Percentiles rank a stretch among this genome's conserved stretches.
These are phyloP conservation scores for Sporothrix sp. DNA, from an alignment of 2,329 filamentous ascomycete species.

Conservation along the genomic window DNA sequence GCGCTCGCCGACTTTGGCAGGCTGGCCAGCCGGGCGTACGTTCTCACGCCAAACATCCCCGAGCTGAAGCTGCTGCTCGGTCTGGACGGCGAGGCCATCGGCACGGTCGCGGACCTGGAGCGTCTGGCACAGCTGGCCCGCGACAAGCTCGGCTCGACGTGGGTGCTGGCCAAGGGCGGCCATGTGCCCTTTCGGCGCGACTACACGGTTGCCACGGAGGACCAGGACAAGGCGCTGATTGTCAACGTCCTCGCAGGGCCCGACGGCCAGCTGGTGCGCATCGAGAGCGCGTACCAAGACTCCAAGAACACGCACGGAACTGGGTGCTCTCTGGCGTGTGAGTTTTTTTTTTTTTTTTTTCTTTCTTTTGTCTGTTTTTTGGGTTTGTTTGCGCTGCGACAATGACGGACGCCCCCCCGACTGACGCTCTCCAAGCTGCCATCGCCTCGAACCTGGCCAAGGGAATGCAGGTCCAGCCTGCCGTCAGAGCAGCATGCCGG, in stretches of 20 bases:
- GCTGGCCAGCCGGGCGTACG: slow-evolving; percentile 55
- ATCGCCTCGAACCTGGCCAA: slow-evolving; percentile 64
- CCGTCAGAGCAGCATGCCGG: slow-evolving; percentile 57
- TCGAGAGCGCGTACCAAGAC: slow-evolving; percentile 61
- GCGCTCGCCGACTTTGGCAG: slow-evolving; percentile 53
- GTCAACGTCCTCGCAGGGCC: slow-evolving; percentile 67
- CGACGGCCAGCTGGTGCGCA: slow-evolving; percentile 40
- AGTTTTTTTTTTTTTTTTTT: slow-evolving; percentile 26
- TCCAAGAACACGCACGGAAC: slow-evolving; percentile 88
- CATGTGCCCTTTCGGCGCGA: slow-evolving; percentile 69
- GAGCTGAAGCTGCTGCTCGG: slow-evolving; percentile 60
- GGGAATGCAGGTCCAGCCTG: slow-evolving; percentile 44
- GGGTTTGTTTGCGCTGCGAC: too few relatives aligned
- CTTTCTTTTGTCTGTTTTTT: not conserved
- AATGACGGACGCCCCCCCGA: too few relatives aligned
- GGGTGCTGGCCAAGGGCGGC: slow-evolving; percentile 82
- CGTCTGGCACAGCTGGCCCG: slow-evolving; percentile 52
- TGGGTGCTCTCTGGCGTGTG: slow-evolving; percentile 84
- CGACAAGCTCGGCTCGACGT: slow-evolving; percentile 59
- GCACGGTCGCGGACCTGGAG: slow-evolving; percentile 56
- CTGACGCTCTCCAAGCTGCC: too few relatives aligned
- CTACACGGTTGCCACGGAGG: slow-evolving; percentile 45
- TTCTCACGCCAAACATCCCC: slow-evolving; percentile 69
- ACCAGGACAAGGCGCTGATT: slow-evolving; percentile 54
- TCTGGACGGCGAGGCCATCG: slow-evolving; percentile 31